A percentile compares a stretch with the other conserved stretches of the same genome.
phyloP scores from a whole-genome alignment of 805 yeast genomes.

The Starmerella kuoi region DNA sequence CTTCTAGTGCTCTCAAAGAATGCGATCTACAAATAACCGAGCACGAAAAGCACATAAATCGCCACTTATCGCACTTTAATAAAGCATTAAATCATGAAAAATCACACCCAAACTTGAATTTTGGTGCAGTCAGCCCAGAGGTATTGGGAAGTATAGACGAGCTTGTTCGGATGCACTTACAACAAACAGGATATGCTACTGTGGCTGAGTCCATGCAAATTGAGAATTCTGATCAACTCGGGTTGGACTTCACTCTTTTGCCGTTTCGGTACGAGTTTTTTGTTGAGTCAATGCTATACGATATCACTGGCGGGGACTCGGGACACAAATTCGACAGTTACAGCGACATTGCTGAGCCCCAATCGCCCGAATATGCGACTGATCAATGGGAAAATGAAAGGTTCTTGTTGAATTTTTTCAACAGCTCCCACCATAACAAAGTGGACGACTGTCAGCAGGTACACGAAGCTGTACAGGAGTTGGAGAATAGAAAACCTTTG shows the following conservation, averaged over 20 bases:
- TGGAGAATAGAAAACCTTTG: no score
- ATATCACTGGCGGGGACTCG: not conserved
- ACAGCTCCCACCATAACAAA: no score
- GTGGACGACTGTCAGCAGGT: no score
- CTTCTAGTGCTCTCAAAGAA: no score
- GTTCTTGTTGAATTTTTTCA: no score
- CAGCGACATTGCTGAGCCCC: not conserved
- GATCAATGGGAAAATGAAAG: no score
- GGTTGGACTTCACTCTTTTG: not conserved
- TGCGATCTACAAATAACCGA: not conserved
- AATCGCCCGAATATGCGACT: not conserved
- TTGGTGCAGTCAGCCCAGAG: not conserved
- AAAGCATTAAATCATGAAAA: not conserved
- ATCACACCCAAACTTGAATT: not conserved
- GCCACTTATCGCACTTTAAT: not conserved
- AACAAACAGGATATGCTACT: not conserved
- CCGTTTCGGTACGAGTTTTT: not conserved
- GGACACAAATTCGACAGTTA: no score
- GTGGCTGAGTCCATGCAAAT: not conserved
- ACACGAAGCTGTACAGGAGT: no score
- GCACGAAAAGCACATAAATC: not conserved
- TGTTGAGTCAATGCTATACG: not conserved
- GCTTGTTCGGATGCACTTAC: not conserved
- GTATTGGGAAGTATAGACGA: not conserved
- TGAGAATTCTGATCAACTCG: not conserved